Evolutionary conservation across 2,329 filamentous ascomycete species (phyloP).

Genomic region (Colletotrichum caudatum): DNA sequence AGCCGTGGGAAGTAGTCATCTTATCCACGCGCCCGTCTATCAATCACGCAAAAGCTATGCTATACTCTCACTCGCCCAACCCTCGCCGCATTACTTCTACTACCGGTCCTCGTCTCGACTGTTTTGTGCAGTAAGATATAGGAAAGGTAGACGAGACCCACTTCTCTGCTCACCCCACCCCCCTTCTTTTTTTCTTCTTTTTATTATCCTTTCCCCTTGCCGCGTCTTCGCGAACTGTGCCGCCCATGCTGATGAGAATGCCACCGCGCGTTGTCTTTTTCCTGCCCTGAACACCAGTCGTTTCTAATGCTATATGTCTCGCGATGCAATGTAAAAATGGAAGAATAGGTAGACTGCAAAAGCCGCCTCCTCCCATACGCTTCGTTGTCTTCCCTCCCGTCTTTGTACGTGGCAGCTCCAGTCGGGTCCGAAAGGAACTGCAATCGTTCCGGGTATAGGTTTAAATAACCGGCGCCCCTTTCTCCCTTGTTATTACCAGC

Average conservation of each 20-base stretch:
- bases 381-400: background rate
- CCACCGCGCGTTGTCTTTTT: constrained; percentile 3
- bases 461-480: background rate
- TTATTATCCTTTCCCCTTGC: background rate
- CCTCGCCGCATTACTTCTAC: background rate
- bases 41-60: constrained; percentile 1
- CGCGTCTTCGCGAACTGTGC: background rate
- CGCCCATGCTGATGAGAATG: constrained; percentile 19
- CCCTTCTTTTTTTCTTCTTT: background rate
- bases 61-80: background rate
- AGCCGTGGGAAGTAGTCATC: background rate
- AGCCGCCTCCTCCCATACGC: background rate
- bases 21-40: background rate
- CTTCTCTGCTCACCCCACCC: background rate
- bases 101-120: background rate
- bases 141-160: background rate
- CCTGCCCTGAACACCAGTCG: constrained; percentile 25
- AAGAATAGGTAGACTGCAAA: background rate
- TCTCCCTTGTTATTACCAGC: background rate
- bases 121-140: background rate
- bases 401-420: background rate
- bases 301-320: constrained; percentile 7
- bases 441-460: background rate
- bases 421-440: background rate
- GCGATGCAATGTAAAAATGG: background rate